A percentile compares a stretch with the other conserved stretches of the same genome.
phyloP scores from a whole-genome alignment of 768 basidiomycete genomes.

The Lactarius vividus region DNA sequence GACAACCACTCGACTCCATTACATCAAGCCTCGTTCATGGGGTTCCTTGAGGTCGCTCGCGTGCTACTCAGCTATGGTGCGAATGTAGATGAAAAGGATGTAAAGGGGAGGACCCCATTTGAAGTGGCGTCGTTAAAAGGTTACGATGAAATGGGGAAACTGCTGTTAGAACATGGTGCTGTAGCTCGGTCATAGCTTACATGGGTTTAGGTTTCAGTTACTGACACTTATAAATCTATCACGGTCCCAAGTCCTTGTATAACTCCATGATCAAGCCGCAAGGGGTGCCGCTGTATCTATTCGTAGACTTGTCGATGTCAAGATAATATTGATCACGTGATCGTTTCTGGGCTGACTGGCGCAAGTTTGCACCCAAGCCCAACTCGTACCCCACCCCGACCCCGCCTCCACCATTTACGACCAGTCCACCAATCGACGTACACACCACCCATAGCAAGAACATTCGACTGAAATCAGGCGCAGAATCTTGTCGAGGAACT shows the following conservation, averaged over 20 bases:
- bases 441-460: conserved; percentile 25
- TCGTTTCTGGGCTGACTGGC: neutral
- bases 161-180: neutral
- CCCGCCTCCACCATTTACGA: too few species aligned
- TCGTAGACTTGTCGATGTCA: too few species aligned
- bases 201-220: too few species aligned
- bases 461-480: conserved; percentile 87
- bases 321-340: neutral
- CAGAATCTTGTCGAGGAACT: conserved; percentile 80
- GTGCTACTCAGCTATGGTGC: neutral
- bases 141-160: neutral
- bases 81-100: neutral
- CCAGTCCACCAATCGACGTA: too few species aligned
- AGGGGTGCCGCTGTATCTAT: too few species aligned
- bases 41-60: neutral
- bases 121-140: neutral
- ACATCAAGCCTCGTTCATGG: neutral
- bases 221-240: too few species aligned
- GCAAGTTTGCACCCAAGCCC: too few species aligned
- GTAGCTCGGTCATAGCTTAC: too few species aligned
- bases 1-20: too few species aligned
- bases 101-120: neutral
- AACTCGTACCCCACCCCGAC: too few species aligned
- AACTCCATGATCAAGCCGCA: too few species aligned
- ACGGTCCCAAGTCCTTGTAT: too few species aligned